Percentiles rank a stretch among this genome's conserved stretches.
phyloP scores from a whole-genome alignment of 2,329 filamentous ascomycete species.

The Coniochaeta hoffmannii region DNA sequence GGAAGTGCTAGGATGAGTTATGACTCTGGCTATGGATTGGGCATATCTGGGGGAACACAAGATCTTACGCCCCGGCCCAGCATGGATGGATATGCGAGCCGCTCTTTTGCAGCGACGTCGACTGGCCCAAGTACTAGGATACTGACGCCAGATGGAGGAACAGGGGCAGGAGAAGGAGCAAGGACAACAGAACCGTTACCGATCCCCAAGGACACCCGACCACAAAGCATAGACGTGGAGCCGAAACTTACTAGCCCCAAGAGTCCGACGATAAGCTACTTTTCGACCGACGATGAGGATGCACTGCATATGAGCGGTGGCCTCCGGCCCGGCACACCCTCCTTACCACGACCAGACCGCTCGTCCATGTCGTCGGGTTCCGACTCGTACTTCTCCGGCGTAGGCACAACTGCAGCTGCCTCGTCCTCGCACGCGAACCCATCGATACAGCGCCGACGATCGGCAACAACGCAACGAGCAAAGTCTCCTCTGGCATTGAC shows the following conservation, averaged over 20 bases:
- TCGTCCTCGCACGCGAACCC: conserved; percentile 39
- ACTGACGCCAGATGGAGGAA: not conserved
- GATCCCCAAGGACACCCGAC: conserved; percentile 12
- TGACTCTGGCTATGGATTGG: conserved; percentile 34
- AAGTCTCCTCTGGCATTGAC: conserved; percentile 55
- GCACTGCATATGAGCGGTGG: conserved; percentile 51
- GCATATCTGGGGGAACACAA: conserved; percentile 39
- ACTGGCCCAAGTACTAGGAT: not conserved
- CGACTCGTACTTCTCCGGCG: conserved; percentile 52
- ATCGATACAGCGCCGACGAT: conserved; percentile 37
- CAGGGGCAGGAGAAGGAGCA: not conserved
- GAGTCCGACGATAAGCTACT: conserved; percentile 53
- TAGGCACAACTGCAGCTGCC: conserved; percentile 24
- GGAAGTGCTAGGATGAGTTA: conserved; percentile 5
- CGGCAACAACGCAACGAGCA: conserved; percentile 35
- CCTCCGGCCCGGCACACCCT: conserved; percentile 3
- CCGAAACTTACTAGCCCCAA: conserved; percentile 31
- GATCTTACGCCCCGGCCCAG: conserved; percentile 38
- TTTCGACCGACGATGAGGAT: conserved; percentile 82
- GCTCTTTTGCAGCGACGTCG: conserved; percentile 9
- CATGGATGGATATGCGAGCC: conserved; percentile 36
- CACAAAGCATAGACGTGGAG: not conserved
- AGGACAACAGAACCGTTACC: conserved; percentile 7
- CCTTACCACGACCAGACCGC: conserved; percentile 25
- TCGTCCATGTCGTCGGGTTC: conserved; percentile 47